Conservation (phyloP, 129 eudicot species). For the Rutidosis leptorrhynchoides region DNA sequence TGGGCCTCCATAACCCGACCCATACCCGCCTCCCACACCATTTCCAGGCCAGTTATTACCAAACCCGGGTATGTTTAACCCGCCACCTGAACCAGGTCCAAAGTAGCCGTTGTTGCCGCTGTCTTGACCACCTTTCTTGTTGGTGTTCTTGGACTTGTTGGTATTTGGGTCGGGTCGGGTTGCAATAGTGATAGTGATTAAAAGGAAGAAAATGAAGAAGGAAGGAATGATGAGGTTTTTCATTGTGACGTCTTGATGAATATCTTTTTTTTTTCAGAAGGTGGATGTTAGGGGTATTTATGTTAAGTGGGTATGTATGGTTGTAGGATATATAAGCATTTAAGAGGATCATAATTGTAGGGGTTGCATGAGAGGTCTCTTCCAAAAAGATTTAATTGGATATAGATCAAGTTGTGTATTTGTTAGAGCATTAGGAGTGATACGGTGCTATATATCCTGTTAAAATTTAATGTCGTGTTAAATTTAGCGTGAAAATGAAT, state of each 20-base stretch:
- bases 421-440: too few relatives aligned
- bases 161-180: constrained; percentile 35
- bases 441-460: too few relatives aligned
- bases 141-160: constrained; percentile 21
- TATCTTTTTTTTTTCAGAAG: constrained; percentile 11
- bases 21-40: constrained; percentile 65
- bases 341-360: constrained; percentile 17
- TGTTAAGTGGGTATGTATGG: constrained; percentile 28
- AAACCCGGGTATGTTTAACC: constrained; percentile 69
- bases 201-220: constrained; percentile 33
- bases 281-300: constrained; percentile 35
- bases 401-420: background rate
- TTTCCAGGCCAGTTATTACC: constrained; percentile 40
- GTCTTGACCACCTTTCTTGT: constrained; percentile 29
- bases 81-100: constrained; percentile 64
- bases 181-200: constrained; percentile 20
- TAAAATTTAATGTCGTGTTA: too few relatives aligned
- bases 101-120: constrained; percentile 40
- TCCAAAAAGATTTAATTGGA: background rate
- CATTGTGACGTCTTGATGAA: constrained; percentile 13
- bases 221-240: constrained; percentile 26
- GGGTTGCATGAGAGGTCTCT: constrained; percentile 18
- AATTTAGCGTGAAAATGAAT: too few relatives aligned
- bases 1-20: constrained; percentile 78
- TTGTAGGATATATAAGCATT: constrained; percentile 28